Conservation (phyloP, 2,329 filamentous ascomycete species). For the Aspergillus fumigatiaffinis region DNA sequence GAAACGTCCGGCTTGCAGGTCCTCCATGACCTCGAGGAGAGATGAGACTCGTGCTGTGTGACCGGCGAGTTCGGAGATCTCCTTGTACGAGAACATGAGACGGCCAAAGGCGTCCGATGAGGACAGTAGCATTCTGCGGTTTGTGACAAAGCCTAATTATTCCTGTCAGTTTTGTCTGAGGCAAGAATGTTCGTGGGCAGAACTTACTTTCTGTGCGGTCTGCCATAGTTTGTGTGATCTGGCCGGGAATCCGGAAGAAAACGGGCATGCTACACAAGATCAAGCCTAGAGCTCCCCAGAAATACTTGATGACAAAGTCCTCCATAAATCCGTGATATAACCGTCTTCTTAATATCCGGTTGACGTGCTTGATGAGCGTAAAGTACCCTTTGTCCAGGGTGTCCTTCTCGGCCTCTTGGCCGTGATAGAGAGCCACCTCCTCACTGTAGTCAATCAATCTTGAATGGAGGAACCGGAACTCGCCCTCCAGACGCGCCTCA, state of each 20-base stretch:
- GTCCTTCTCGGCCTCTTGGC: conserved; percentile 92
- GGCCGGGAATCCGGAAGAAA: conserved; percentile 85
- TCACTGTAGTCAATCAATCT: conserved; percentile 94
- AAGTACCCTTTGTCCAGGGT: conserved; percentile 98
- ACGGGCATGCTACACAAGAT: conserved; percentile 91
- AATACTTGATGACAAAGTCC: conserved; percentile 99
- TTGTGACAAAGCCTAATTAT: conserved; percentile 75
- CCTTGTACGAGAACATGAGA: conserved; percentile 97
- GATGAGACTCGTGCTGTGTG: conserved; percentile 91
- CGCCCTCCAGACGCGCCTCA: conserved; percentile 88
- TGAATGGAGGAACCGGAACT: conserved; percentile 94
- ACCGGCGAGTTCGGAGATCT: conserved; percentile 91
- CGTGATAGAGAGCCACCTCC: conserved; percentile 86
- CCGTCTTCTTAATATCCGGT: conserved; percentile 81
- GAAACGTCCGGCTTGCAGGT: conserved; percentile 84
- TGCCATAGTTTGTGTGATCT: conserved; percentile 49
- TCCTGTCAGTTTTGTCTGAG: not conserved
- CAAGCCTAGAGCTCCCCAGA: conserved; percentile 92
- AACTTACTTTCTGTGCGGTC: conserved; percentile 56
- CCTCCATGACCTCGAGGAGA: conserved; percentile 88
- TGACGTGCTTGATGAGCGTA: conserved; percentile 97
- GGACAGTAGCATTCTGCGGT: conserved; percentile 83
- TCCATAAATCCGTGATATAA: conserved; percentile 99
- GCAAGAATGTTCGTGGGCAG: not conserved
- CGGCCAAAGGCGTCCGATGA: conserved; percentile 94